Percentiles rank a stretch among this genome's conserved stretches.
Conservation (phyloP, 495 filamentous ascomycete genomes). For the Aspergillus panamensis region DNA sequence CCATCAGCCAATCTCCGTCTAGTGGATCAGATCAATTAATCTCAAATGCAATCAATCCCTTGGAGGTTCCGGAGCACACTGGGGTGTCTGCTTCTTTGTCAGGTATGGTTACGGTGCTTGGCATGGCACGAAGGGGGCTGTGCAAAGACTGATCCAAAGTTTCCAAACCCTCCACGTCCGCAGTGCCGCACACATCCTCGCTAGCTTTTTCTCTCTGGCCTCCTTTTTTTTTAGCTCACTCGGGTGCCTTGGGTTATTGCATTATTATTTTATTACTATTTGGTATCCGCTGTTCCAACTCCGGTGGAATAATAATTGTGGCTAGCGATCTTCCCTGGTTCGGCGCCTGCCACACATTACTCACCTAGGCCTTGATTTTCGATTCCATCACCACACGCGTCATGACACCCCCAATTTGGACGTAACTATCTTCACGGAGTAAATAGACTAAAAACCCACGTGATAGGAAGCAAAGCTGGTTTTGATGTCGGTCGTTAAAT, state of each 20-base stretch:
- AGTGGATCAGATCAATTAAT: neutral
- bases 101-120: conserved; percentile 1
- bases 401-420: no score
- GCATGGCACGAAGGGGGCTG: conserved; percentile 7
- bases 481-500: no score
- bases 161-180: neutral
- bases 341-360: no score
- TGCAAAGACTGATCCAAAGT: conserved; percentile 2
- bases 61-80: neutral
- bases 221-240: neutral
- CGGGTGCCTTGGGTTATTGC: neutral
- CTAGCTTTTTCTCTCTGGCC: neutral
- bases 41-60: neutral
- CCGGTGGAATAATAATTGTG: no score
- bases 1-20: neutral
- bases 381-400: no score
- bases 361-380: no score
- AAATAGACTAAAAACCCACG: no score
- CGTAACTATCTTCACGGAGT: no score
- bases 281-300: neutral
- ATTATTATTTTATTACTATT: conserved; percentile 3
- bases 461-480: no score
- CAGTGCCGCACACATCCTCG: no score
- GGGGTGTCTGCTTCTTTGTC: no score
- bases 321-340: no score